A percentile compares a stretch with the other conserved stretches of the same genome.
phyloP scores from a whole-genome alignment of 805 yeast genomes.

The Peterozyma toletana region DNA sequence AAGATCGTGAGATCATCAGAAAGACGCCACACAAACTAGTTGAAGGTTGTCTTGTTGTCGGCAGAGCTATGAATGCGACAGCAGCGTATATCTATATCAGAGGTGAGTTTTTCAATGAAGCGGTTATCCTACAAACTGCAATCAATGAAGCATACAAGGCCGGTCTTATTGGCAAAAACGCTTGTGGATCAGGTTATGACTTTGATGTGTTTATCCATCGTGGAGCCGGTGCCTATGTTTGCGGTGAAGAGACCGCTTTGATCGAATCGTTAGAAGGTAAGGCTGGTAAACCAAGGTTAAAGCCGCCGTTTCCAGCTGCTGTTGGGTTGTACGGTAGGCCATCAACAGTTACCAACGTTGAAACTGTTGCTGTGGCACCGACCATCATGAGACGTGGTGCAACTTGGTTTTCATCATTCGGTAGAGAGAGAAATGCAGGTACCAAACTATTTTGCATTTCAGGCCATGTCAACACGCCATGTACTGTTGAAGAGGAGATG shows the following conservation, averaged over 20 bases:
- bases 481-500: constrained; percentile 93
- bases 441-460: constrained; percentile 81
- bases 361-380: constrained; percentile 86
- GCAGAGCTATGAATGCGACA: constrained; percentile 88
- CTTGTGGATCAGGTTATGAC: constrained; percentile 82
- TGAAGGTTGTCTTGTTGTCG: constrained; percentile 87
- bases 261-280: constrained; percentile 88
- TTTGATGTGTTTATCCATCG: constrained; percentile 82
- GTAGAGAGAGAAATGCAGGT: constrained; percentile 80
- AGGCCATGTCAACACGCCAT: constrained; percentile 88
- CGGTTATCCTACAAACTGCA: constrained; percentile 66
- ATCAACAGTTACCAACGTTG: constrained; percentile 85
- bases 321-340: constrained; percentile 90
- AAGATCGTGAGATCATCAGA: constrained; percentile 85
- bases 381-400: constrained; percentile 87
- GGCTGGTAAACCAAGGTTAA: constrained; percentile 89
- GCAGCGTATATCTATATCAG: constrained; percentile 89
- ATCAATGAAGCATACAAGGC: constrained; percentile 82
- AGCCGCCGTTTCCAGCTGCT: constrained; percentile 95
- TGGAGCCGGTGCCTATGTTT: constrained; percentile 90
- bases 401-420: constrained; percentile 78
- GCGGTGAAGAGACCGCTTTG: constrained; percentile 90
- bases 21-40: constrained; percentile 89
- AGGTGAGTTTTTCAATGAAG: constrained; percentile 86
- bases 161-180: constrained; percentile 75